Base-by-base conservation (phyloP, 2,329 filamentous ascomycete species). In the Apiospora kogelbergensis region DNA sequence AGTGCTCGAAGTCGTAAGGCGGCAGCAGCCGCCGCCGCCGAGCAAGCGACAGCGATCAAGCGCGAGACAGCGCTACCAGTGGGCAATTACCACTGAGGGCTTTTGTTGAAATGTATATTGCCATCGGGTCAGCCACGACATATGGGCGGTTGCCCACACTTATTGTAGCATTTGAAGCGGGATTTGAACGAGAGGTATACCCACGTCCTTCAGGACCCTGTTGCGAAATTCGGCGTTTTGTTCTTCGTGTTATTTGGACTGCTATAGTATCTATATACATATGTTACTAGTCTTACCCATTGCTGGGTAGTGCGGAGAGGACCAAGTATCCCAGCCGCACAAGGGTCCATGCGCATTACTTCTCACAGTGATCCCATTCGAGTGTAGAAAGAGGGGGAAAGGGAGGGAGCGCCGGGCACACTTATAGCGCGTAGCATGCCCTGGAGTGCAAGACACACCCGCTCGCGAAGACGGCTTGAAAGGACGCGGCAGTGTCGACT, bases 61-160 rank as follows among this genome's bases (percentile, higher is more conserved):
- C 76, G 71, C 64, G 79, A 81, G 53, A 72, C 71, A 15, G 73
- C 72, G 63, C 75, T 79, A n/a, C 72, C 76, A 45, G 75, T 77
- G 13, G 76, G 73, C 67, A 76, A 70, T 67, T 70, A 70, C 71
- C 73, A 53, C 73, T 68, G 68, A 66, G 3, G 69, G 67, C 67
- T 71, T 44, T 57, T 13, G n/a, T 37, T 11, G 40, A 37, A 37
- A 7, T 37, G 26, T 60, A 60, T 37, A 37, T 33, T 13, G 53
- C 53, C 17, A 53, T 24, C 69, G 37, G 57, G 57, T 30, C 53
- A 46, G 22, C 48, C 65, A 40, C 11, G 30, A 64, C 57, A 65
- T 33, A 33, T 33, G 33, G 68, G 69, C 65, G 70, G 68, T 63
- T 66, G 30, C 7, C 53, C 17, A 37, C 30, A 60, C 26, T 60